Conservation (phyloP, 2,329 filamentous ascomycete species). For the Hypoxylon rubiginosum region DNA sequence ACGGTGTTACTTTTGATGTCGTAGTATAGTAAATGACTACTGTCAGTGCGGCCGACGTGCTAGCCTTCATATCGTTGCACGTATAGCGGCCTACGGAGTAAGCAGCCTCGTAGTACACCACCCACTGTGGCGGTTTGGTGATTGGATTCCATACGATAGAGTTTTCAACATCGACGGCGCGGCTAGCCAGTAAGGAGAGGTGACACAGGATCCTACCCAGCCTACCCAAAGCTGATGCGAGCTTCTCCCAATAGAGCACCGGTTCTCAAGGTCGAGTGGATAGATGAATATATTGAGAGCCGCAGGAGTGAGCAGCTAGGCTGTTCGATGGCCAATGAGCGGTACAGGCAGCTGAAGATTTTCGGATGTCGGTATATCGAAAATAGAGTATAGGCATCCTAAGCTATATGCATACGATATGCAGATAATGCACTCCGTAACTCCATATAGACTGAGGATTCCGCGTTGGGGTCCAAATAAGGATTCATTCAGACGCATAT, state of each 20-base stretch:
- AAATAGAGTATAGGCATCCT: constrained; percentile 32
- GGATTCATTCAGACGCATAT: constrained; percentile 34
- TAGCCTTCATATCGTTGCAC: constrained; percentile 2
- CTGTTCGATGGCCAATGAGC: constrained; percentile 23
- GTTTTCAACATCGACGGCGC: constrained; percentile 7
- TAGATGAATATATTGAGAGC: constrained; percentile 15
- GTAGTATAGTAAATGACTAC: neutral
- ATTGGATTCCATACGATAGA: constrained; percentile 23
- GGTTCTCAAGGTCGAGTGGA: constrained; percentile 16
- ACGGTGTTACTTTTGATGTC: neutral
- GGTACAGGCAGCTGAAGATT: constrained; percentile 10
- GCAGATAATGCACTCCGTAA: constrained; percentile 38
- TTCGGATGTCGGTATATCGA: constrained; percentile 31
- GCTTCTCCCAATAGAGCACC: constrained; percentile 7
- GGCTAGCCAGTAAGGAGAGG: constrained; percentile 16
- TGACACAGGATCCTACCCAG: constrained; percentile 25
- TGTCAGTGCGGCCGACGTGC: constrained; percentile 6
- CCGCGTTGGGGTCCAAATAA: constrained; percentile 35
- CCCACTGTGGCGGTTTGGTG: constrained; percentile 11
- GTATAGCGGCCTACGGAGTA: constrained; percentile 22
- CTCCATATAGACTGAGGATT: constrained; percentile 26
- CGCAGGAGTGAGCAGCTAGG: constrained; percentile 24
- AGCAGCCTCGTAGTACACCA: constrained; percentile 32
- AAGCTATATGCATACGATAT: constrained; percentile 32
- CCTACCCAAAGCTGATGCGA: constrained; percentile 20